phyloP scores from a whole-genome alignment of 352 stramenopile genomes.

The Pythium utonaiense region DNA sequence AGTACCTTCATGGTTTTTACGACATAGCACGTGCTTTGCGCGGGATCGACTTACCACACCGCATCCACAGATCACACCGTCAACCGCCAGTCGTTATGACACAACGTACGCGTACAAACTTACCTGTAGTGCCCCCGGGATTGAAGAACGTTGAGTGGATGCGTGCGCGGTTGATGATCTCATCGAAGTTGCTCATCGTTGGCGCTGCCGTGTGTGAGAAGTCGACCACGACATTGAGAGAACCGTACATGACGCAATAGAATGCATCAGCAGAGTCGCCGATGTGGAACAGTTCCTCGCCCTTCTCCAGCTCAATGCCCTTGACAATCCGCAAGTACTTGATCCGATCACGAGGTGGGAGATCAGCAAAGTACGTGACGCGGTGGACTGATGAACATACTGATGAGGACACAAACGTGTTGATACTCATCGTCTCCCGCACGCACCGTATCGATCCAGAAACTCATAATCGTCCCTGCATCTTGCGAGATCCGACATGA shows the following conservation, averaged over 20 bases:
- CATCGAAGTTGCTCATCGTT: slow-evolving; percentile 69
- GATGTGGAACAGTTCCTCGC: slow-evolving; percentile 66
- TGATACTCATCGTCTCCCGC: not conserved
- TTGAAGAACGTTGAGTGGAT: slow-evolving; percentile 70
- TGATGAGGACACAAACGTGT: not conserved
- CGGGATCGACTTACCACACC: slow-evolving; percentile 4
- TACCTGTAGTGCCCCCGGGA: slow-evolving; percentile 43
- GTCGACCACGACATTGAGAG: slow-evolving; percentile 71
- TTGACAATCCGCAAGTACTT: slow-evolving; percentile 62
- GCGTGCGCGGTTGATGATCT: slow-evolving; percentile 63
- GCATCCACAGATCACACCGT: not conserved
- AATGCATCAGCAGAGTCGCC: slow-evolving; percentile 68
- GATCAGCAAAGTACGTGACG: slow-evolving; percentile 63
- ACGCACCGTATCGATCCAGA: slow-evolving; percentile 56
- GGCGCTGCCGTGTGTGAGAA: slow-evolving; percentile 59
- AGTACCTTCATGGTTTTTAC: slow-evolving; percentile 60
- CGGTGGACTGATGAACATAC: slow-evolving; percentile 33
- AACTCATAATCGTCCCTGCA: slow-evolving; percentile 61
- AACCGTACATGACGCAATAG: slow-evolving; percentile 75
- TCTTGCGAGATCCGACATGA: slow-evolving; percentile 37
- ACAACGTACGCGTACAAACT: not conserved
- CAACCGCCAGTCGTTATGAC: not conserved
- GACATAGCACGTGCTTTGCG: slow-evolving; percentile 50
- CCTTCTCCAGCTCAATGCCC: slow-evolving; percentile 57
- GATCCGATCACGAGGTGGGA: slow-evolving; percentile 46